phyloP scores from a whole-genome alignment of 306 rosid genomes.

The Arachis stenosperma region DNA sequence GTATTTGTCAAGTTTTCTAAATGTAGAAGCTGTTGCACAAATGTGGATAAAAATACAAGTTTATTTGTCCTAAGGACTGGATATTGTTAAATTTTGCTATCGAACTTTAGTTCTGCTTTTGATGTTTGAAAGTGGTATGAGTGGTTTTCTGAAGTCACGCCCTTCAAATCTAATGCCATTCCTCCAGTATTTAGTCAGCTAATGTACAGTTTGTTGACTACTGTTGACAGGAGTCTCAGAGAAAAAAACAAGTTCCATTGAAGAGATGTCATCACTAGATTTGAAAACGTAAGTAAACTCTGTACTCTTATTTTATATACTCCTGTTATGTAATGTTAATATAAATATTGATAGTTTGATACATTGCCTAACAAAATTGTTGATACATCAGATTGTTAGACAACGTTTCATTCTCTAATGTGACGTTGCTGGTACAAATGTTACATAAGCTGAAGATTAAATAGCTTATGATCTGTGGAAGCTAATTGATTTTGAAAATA shows the following conservation, averaged over 20 bases:
- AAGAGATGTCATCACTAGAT: slow-evolving; percentile 72
- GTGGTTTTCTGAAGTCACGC: slow-evolving; percentile 2
- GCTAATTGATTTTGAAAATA: slow-evolving; percentile 3
- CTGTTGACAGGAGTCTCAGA: slow-evolving; percentile 63
- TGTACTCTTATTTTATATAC: slow-evolving; percentile 22
- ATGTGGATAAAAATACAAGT: not conserved
- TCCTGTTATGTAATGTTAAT: slow-evolving; percentile 10
- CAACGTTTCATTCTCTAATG: slow-evolving; percentile 9
- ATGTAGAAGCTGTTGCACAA: not conserved
- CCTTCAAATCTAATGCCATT: slow-evolving; percentile 25
- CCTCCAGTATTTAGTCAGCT: not conserved
- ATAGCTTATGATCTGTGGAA: not conserved
- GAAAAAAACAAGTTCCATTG: slow-evolving; percentile 58
- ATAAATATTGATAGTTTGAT: not conserved
- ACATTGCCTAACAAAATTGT: not conserved
- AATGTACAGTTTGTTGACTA: slow-evolving; percentile 29
- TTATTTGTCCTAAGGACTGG: not conserved
- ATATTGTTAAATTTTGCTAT: slow-evolving; percentile 7
- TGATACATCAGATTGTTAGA: slow-evolving; percentile 15
- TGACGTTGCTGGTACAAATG: slow-evolving; percentile 12
- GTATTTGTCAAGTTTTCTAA: not conserved
- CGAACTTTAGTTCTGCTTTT: not conserved
- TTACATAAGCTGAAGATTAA: slow-evolving; percentile 6
- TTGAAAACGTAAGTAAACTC: slow-evolving; percentile 72
- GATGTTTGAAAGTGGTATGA: slow-evolving; percentile 20